Evolutionary conservation across 257 asterid genomes (phyloP).

Genomic region (Solanum piurae): DNA sequence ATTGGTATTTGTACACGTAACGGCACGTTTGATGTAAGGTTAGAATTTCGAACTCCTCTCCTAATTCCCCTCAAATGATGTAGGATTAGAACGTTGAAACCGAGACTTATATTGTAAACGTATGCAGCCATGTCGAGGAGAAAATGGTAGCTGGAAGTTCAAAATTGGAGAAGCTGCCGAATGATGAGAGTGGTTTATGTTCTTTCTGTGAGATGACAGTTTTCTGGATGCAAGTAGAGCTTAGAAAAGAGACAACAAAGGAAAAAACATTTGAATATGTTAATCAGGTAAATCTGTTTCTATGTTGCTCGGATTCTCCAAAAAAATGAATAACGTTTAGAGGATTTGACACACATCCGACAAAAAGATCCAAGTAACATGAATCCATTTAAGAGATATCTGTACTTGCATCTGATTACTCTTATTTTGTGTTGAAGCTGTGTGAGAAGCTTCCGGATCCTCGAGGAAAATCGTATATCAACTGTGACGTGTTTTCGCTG

Average conservation of each 20-base stretch:
- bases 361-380: background rate
- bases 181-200: conserved; percentile 2
- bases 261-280: conserved; percentile 14
- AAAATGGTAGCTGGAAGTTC: background rate
- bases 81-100: background rate
- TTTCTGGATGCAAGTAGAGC: conserved; percentile 24
- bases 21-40: background rate
- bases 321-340: background rate
- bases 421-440: conserved; percentile 5
- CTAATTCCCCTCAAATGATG: background rate
- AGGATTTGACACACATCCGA: background rate
- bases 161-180: background rate
- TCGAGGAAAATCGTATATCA: conserved; percentile 8
- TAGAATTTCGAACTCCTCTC: background rate
- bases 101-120: background rate
- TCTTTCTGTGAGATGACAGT: conserved; percentile 21
- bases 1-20: conserved; percentile 11
- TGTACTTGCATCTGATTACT: background rate
- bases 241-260: conserved; percentile 14
- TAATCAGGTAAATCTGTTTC: conserved; percentile 2
- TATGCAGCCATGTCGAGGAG: background rate
- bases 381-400: background rate
- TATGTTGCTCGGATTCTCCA: background rate
- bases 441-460: conserved; percentile 23
- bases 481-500: conserved; percentile 14